Conservation (phyloP, 257 asterid genomes). For the Phtheirospermum japonicum region DNA sequence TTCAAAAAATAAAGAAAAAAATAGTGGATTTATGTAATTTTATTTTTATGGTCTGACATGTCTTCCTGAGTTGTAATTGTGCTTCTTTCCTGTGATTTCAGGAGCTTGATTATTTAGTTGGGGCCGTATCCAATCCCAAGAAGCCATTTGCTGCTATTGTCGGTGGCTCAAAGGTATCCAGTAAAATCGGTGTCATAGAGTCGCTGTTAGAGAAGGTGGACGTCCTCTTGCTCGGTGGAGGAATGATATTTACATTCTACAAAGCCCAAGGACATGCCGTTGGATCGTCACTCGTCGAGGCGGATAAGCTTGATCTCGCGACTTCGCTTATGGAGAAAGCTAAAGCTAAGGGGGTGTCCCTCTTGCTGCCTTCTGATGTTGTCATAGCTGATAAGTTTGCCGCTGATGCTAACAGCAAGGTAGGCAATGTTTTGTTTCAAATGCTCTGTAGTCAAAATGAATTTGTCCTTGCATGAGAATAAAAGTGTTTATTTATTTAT, state of each 20-base stretch:
- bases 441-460: no score
- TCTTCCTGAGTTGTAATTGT: no score
- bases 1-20: no score
- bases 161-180: slow-evolving; percentile 48
- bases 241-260: no score
- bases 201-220: no score
- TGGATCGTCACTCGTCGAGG: slow-evolving; percentile 53
- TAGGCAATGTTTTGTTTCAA: slow-evolving; percentile 1
- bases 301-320: slow-evolving; percentile 45
- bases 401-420: slow-evolving; percentile 47
- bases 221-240: no score
- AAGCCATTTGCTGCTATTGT: slow-evolving; percentile 52
- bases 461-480: background rate
- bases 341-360: slow-evolving; percentile 40
- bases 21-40: no score
- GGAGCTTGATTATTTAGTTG: slow-evolving; percentile 50
- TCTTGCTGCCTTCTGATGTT: slow-evolving; percentile 47
- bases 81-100: slow-evolving; percentile 3
- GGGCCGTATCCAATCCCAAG: slow-evolving; percentile 45
- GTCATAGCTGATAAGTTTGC: slow-evolving; percentile 46
- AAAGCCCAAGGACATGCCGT: slow-evolving; percentile 39
- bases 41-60: no score
- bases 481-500: background rate
- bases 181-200: slow-evolving; percentile 11
- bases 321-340: slow-evolving; percentile 47